phyloP scores from a whole-genome alignment of 2,329 filamentous ascomycete genomes.

The Dactylellina drechsleri region DNA sequence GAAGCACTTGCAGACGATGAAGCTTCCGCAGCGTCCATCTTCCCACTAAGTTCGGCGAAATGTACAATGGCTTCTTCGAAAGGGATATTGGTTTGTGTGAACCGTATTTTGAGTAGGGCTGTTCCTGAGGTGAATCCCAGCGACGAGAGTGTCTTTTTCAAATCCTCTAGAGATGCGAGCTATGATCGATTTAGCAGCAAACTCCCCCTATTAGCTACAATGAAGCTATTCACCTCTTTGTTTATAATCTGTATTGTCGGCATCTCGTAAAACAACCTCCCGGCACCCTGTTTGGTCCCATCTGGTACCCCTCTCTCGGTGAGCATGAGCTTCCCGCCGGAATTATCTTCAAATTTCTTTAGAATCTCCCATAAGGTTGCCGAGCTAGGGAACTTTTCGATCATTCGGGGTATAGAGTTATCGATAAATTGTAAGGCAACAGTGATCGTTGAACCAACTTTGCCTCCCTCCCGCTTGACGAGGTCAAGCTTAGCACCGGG shows the following conservation, averaged over 20 bases:
- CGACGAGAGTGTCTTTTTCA: slow-evolving; percentile 89
- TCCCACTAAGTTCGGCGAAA: slow-evolving; percentile 79
- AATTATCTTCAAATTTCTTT: slow-evolving; percentile 85
- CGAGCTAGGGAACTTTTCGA: slow-evolving; percentile 87
- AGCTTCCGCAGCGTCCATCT: slow-evolving; percentile 63
- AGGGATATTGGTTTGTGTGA: slow-evolving; percentile 78
- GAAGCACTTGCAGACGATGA: slow-evolving; percentile 55
- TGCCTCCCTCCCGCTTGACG: slow-evolving; percentile 68
- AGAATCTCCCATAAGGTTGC: slow-evolving; percentile 89
- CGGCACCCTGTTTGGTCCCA: slow-evolving; percentile 69
- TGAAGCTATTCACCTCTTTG: slow-evolving; percentile 66
- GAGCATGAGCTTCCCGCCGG: slow-evolving; percentile 72
- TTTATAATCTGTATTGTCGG: slow-evolving; percentile 86
- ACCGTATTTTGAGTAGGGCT: slow-evolving; percentile 79
- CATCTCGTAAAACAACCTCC: slow-evolving; percentile 86
- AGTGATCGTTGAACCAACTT: slow-evolving; percentile 85
- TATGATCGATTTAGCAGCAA: not conserved
- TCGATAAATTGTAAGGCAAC: slow-evolving; percentile 78
- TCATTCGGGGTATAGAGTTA: slow-evolving; percentile 74
- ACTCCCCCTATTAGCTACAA: not conserved
- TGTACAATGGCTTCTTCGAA: slow-evolving; percentile 85
- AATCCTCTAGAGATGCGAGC: slow-evolving; percentile 77
- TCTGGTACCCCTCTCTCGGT: slow-evolving; percentile 79
- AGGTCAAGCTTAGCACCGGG: slow-evolving; percentile 93
- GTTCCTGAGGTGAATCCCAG: slow-evolving; percentile 87